A percentile compares a stretch with the other conserved stretches of the same genome.
Conservation (phyloP, 768 basidiomycete genomes). For the Gymnopilus dilepis region DNA sequence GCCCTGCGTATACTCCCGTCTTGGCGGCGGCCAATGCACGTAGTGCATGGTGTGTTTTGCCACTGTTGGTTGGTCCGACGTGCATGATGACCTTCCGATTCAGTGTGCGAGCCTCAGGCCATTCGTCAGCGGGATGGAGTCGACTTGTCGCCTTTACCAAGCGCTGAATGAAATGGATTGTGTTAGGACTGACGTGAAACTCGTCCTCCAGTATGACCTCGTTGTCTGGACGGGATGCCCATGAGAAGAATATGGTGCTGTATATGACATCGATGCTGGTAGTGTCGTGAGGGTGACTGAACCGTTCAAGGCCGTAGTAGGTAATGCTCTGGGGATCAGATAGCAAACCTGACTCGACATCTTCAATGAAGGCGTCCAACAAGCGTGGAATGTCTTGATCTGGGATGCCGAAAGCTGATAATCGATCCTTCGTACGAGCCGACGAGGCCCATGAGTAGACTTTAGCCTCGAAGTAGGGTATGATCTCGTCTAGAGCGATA, state of each 20-base stretch:
- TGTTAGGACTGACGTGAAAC: slow-evolving; percentile 32
- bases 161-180: slow-evolving; percentile 43
- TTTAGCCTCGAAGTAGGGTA: slow-evolving; percentile 40
- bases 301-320: slow-evolving; percentile 48
- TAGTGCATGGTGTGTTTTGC: slow-evolving; percentile 94
- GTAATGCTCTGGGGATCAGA: slow-evolving; percentile 32
- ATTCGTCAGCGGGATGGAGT: slow-evolving; percentile 54
- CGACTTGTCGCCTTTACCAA: slow-evolving; percentile 44
- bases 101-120: slow-evolving; percentile 56
- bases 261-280: slow-evolving; percentile 50
- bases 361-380: slow-evolving; percentile 45
- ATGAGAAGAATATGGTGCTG: slow-evolving; percentile 59
- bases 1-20: slow-evolving; percentile 87
- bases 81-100: slow-evolving; percentile 89
- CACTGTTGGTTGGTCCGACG: slow-evolving; percentile 97
- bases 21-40: slow-evolving; percentile 81
- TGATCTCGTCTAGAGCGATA: slow-evolving; percentile 11
- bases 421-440: slow-evolving; percentile 40
- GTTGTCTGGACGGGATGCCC: slow-evolving; percentile 38
- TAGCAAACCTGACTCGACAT: slow-evolving; percentile 41
- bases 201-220: slow-evolving; percentile 4
- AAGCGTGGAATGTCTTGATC: slow-evolving; percentile 41
- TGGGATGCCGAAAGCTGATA: slow-evolving; percentile 57
- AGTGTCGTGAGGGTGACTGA: slow-evolving; percentile 38
- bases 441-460: slow-evolving; percentile 44